Evolutionary conservation across 2,329 filamentous ascomycete genomes (phyloP).

Genomic region (Xylariales sp.): DNA sequence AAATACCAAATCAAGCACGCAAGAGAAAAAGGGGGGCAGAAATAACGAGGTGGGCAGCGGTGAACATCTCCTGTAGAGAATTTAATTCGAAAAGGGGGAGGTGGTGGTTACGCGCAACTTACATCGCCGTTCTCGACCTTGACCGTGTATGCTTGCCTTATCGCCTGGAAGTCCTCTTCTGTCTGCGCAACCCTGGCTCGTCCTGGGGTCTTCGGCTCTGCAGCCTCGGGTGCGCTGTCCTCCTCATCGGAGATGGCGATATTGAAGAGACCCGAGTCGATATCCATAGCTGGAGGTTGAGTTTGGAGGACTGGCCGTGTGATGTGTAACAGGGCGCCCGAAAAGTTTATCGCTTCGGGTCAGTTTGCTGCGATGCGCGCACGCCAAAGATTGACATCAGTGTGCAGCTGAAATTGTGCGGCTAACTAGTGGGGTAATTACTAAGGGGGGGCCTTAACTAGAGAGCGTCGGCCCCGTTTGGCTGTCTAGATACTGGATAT

Average conservation of each 20-base stretch:
- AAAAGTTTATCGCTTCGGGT: too few relatives aligned
- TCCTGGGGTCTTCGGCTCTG: slow-evolving; percentile 12
- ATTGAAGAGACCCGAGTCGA: slow-evolving; percentile 32
- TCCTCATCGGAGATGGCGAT: slow-evolving; percentile 38
- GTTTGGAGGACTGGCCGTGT: too few relatives aligned
- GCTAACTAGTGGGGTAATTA: slow-evolving; percentile 18
- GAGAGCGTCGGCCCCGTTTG: background rate
- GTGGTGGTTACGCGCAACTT: too few relatives aligned
- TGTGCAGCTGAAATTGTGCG: slow-evolving; percentile 13
- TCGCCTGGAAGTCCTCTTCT: slow-evolving; percentile 42
- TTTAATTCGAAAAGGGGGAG: too few relatives aligned
- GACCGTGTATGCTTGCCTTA: slow-evolving; percentile 39
- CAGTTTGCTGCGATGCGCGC: too few relatives aligned
- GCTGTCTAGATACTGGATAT: background rate
- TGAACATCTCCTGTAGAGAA: too few relatives aligned
- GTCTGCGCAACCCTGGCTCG: slow-evolving; percentile 32
- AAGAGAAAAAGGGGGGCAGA: too few relatives aligned
- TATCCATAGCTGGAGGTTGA: too few relatives aligned
- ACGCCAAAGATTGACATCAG: slow-evolving; percentile 19
- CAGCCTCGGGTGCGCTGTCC: slow-evolving; percentile 16
- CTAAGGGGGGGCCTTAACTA: slow-evolving; percentile 1
- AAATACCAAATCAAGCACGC: too few relatives aligned
- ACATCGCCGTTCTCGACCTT: slow-evolving; percentile 55
- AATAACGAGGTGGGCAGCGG: too few relatives aligned
- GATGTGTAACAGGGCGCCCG: too few relatives aligned